Evolutionary conservation across 257 asterid species (phyloP).

Genomic region (Leonotis leonurus): DNA sequence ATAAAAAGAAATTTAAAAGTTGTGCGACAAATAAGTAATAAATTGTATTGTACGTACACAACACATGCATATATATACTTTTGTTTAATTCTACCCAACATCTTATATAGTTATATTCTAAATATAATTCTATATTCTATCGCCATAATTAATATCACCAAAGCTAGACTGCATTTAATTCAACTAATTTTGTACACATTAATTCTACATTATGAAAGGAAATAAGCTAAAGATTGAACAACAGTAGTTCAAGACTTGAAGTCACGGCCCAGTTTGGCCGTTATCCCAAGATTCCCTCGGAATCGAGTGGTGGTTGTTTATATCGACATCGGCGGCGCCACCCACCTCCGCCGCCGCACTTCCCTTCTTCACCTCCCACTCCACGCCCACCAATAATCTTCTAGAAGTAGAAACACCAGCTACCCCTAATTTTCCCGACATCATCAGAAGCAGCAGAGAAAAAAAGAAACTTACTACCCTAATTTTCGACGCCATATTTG

Average conservation of each 20-base stretch:
- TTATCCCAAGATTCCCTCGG: slow-evolving; percentile 43
- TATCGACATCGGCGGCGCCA: neutral
- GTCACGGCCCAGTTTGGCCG: slow-evolving; percentile 13
- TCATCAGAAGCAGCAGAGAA: slow-evolving; percentile 3
- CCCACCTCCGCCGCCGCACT: neutral
- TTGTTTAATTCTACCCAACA: no score
- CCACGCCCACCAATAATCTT: slow-evolving; percentile 4
- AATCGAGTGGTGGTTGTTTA: slow-evolving; percentile 36
- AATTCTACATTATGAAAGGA: neutral
- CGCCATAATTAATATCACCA: no score
- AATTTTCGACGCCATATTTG: neutral
- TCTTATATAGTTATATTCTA: no score
- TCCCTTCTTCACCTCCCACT: neutral
- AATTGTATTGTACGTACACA: no score
- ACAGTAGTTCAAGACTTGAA: no score
- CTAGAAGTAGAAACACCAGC: slow-evolving; percentile 5
- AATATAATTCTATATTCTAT: no score
- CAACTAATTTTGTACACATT: neutral
- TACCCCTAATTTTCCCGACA: neutral
- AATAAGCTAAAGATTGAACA: no score
- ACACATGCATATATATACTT: no score
- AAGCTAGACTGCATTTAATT: no score
- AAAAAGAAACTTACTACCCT: neutral
- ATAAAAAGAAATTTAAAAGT: no score
- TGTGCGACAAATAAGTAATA: no score